Conservation (phyloP, 179 eudicot species). For the Silene noctiflora region DNA sequence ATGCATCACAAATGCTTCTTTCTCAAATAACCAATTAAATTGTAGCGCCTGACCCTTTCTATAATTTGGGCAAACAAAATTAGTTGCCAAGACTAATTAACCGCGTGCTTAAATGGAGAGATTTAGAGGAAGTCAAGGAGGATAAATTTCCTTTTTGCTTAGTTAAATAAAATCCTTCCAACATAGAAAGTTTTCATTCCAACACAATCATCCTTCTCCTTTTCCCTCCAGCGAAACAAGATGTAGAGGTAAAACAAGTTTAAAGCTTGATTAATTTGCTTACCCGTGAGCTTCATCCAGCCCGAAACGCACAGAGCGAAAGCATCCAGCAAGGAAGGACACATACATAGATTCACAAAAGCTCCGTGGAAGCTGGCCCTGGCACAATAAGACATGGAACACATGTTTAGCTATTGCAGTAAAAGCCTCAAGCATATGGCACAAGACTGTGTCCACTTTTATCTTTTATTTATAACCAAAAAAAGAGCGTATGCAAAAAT, state of each 20-base stretch:
- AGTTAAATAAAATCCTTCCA: background rate
- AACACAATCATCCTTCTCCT: no score
- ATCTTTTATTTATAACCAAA: no score
- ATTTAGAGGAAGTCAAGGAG: background rate
- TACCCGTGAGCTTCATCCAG: conserved; percentile 99
- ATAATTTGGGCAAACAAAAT: conserved; percentile 22
- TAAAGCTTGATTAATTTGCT: conserved; percentile 23
- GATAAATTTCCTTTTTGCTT: background rate
- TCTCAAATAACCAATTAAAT: conserved; percentile 87
- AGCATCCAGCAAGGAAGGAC: conserved; percentile 97
- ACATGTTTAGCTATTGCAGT: no score
- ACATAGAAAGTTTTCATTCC: background rate
- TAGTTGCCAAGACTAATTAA: background rate
- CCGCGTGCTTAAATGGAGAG: background rate
- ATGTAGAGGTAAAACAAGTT: background rate
- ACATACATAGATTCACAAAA: conserved; percentile 81
- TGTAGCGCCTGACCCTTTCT: conserved; percentile 98
- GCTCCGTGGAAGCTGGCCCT: conserved; percentile 66
- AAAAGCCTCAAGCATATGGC: no score
- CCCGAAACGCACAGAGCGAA: conserved; percentile 97
- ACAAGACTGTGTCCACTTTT: no score
- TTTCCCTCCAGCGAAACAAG: no score
- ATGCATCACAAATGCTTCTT: conserved; percentile 77
- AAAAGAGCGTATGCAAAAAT: no score
- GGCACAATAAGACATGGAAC: conserved; percentile 16